phyloP scores from a whole-genome alignment of 768 basidiomycete species.

The Xerocomus spinulosus region DNA sequence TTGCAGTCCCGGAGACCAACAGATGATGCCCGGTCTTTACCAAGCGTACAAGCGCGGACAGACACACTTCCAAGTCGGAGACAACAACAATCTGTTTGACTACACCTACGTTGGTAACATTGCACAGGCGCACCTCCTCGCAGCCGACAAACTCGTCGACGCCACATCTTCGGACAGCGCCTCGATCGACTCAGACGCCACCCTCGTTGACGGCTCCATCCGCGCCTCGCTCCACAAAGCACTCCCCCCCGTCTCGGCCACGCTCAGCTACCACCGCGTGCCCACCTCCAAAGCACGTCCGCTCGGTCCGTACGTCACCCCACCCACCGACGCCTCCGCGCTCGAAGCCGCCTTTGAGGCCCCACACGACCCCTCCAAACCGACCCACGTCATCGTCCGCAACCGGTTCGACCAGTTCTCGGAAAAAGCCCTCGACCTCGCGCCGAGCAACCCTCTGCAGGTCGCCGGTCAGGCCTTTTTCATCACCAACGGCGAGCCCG shows the following conservation, averaged over 20 bases:
- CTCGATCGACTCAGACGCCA: slow-evolving; percentile 26
- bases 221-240: slow-evolving; percentile 43
- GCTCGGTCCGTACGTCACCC: slow-evolving; percentile 73
- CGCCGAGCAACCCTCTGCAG: slow-evolving; percentile 54
- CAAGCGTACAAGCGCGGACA: slow-evolving; percentile 76
- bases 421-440: slow-evolving; percentile 48
- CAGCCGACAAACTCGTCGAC: slow-evolving; percentile 75
- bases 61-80: slow-evolving; percentile 90
- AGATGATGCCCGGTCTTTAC: slow-evolving; percentile 75
- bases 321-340: slow-evolving; percentile 51
- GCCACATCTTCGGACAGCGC: slow-evolving; percentile 37
- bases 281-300: slow-evolving; percentile 81
- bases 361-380: slow-evolving; percentile 33
- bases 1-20: slow-evolving; percentile 83
- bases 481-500: slow-evolving; percentile 95
- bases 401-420: slow-evolving; percentile 82
- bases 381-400: slow-evolving; percentile 56
- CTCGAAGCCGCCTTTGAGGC: slow-evolving; percentile 55
- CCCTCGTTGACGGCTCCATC: slow-evolving; percentile 40
- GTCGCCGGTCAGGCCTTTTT: slow-evolving; percentile 94
- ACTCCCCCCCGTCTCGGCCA: slow-evolving; percentile 57
- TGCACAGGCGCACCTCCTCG: slow-evolving; percentile 89
- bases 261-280: slow-evolving; percentile 58
- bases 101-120: slow-evolving; percentile 97
- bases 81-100: slow-evolving; percentile 91